A percentile compares a stretch with the other conserved stretches of the same genome.
Evolutionary conservation across 1,284 basidiomycete genomes (phyloP).

Genomic region (Takashimella tepidaria): DNA sequence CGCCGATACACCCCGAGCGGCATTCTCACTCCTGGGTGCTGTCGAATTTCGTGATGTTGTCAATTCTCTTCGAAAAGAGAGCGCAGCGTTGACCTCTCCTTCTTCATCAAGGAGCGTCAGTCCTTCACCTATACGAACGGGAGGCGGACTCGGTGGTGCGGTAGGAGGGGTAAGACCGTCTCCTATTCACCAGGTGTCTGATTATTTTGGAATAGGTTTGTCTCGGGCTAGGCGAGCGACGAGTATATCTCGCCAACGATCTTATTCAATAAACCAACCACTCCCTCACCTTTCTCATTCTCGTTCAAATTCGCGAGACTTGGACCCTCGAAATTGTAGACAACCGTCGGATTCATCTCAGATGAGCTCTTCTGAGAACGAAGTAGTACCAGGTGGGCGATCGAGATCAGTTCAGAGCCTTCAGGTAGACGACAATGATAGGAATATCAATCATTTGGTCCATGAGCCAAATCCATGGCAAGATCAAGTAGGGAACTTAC

Average conservation of each 20-base stretch:
- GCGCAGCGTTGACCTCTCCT: conserved; percentile 1
- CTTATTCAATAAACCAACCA: background rate
- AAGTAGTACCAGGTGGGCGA: background rate
- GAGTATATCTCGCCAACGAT: background rate
- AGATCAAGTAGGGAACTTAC: conserved; percentile 24
- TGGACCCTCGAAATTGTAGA: background rate
- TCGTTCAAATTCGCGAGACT: background rate
- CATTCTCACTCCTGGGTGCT: conserved; percentile 82
- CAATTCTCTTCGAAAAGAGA: conserved; percentile 60
- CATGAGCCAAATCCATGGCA: conserved; percentile 31
- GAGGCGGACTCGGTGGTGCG: too few relatives aligned
- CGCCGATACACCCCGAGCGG: conserved; percentile 35
- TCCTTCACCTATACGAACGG: too few relatives aligned
- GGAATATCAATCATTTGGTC: background rate
- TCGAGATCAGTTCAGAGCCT: too few relatives aligned
- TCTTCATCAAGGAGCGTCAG: background rate
- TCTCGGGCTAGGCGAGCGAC: background rate
- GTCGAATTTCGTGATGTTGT: conserved; percentile 90
- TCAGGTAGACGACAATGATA: too few relatives aligned
- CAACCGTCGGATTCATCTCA: background rate
- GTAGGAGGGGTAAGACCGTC: background rate
- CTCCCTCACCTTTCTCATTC: background rate
- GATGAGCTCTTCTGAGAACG: background rate
- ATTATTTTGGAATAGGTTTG: background rate
- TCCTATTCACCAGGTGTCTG: background rate